These are phyloP conservation scores for Cladosporium sp. DNA, from an alignment of 2,329 filamentous ascomycete species.

Conservation along the genomic window DNA sequence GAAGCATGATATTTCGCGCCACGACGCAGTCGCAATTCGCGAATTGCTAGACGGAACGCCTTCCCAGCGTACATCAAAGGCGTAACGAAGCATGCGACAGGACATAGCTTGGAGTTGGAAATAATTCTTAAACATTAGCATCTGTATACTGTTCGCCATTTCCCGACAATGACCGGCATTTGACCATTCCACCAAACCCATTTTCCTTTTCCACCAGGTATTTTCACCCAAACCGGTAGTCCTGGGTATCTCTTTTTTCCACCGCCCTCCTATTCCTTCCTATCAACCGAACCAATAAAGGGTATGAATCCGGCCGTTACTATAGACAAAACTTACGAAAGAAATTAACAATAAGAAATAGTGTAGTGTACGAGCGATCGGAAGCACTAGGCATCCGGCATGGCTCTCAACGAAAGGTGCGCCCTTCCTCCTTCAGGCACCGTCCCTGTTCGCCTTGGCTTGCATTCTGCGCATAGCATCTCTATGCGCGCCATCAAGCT, in stretches of 20 bases:
- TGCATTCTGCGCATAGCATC: conserved; percentile 81
- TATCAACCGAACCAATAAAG: background rate
- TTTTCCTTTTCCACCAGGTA: background rate
- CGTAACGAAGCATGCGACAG: background rate
- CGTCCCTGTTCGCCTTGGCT: conserved; percentile 31
- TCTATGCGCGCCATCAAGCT: conserved; percentile 71
- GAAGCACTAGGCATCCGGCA: too few species aligned
- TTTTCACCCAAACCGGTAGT: background rate
- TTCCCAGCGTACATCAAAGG: background rate
- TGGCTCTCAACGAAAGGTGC: background rate
- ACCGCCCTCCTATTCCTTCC: background rate
- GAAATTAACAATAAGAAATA: background rate
- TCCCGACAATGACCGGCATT: background rate
- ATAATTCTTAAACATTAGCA: conserved; percentile 4
- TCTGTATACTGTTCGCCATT: background rate
- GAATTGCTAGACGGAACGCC: background rate
- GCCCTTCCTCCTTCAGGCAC: background rate
- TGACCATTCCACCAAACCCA: background rate
- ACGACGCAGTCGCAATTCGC: background rate
- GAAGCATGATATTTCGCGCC: too few species aligned
- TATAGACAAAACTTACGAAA: background rate
- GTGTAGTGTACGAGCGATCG: background rate
- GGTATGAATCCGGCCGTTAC: background rate
- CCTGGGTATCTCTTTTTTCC: background rate
- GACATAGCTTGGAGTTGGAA: background rate